A percentile compares a stretch with the other conserved stretches of the same genome.
Conservation (phyloP, 1,284 basidiomycete genomes). For the Laetiporus sulphureus region DNA sequence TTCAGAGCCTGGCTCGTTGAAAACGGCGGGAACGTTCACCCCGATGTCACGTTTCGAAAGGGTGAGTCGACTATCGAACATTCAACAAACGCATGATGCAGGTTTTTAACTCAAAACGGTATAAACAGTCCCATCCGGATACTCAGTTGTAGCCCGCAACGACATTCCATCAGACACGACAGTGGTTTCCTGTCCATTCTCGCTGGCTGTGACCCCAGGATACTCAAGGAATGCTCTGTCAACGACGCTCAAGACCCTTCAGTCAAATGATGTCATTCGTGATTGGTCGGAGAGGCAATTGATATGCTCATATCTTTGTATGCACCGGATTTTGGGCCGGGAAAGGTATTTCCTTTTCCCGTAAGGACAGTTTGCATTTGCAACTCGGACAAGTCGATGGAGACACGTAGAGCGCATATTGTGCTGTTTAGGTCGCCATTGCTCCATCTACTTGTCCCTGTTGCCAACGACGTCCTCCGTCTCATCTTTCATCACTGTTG, state of each 20-base stretch:
- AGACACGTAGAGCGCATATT: background rate
- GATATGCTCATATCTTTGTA: constrained; percentile 62
- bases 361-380: too few species aligned
- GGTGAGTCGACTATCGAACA: too few species aligned
- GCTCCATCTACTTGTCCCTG: too few species aligned
- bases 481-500: too few species aligned
- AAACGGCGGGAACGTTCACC: too few species aligned
- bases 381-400: background rate
- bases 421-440: constrained; percentile 4
- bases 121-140: constrained; percentile 36
- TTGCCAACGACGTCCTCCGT: too few species aligned
- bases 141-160: constrained; percentile 46
- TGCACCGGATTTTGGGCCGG: constrained; percentile 57
- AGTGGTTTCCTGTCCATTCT: constrained; percentile 72
- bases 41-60: too few species aligned
- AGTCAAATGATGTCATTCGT: constrained; percentile 18
- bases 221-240: constrained; percentile 38
- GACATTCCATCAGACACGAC: constrained; percentile 44
- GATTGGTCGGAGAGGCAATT: constrained; percentile 66
- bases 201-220: constrained; percentile 61
- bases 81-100: too few species aligned
- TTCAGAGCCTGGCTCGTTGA: too few species aligned
- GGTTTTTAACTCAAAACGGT: too few species aligned
- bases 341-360: too few species aligned
- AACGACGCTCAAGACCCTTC: constrained; percentile 29